Evolutionary conservation across 2,329 filamentous ascomycete species (phyloP).

Genomic region (Parastagonospora nodorum): DNA sequence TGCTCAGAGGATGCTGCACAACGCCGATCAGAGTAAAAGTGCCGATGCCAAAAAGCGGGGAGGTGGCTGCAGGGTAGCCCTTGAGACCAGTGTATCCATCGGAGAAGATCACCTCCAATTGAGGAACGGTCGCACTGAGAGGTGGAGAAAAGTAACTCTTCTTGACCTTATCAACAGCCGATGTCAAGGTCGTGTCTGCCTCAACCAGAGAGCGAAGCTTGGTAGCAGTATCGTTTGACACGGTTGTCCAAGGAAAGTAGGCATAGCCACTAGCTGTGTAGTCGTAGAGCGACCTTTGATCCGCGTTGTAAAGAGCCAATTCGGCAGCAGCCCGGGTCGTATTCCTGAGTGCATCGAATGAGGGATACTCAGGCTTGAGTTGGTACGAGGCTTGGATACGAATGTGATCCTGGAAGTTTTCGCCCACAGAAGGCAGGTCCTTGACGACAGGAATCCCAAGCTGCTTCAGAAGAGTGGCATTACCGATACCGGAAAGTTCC

Average conservation of each 20-base stretch:
- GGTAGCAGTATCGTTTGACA: slow-evolving; percentile 40
- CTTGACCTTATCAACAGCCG: slow-evolving; percentile 24
- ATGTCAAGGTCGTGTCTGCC: slow-evolving; percentile 13
- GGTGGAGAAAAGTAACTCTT: slow-evolving; percentile 43
- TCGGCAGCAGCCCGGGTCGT: slow-evolving; percentile 46
- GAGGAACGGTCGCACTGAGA: slow-evolving; percentile 40
- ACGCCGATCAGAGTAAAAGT: slow-evolving; percentile 44
- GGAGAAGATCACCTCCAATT: slow-evolving; percentile 53
- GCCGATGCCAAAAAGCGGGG: slow-evolving; percentile 28
- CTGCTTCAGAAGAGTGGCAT: slow-evolving; percentile 15
- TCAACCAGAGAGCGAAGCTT: slow-evolving; percentile 42
- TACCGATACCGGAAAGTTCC: slow-evolving; percentile 33
- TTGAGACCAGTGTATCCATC: slow-evolving; percentile 53
- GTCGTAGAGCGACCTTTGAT: slow-evolving; percentile 46
- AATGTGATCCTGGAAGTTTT: slow-evolving; percentile 43
- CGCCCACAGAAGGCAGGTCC: slow-evolving; percentile 28
- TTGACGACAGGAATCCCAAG: slow-evolving; percentile 26
- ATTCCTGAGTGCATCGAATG: slow-evolving; percentile 30
- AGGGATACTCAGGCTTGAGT: slow-evolving; percentile 27
- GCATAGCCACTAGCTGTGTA: slow-evolving; percentile 48
- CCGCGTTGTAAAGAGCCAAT: slow-evolving; percentile 44
- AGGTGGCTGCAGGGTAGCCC: slow-evolving; percentile 38
- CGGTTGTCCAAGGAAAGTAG: slow-evolving; percentile 51
- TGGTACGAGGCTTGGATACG: slow-evolving; percentile 31
- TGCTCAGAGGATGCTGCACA: slow-evolving; percentile 42